Evolutionary conservation across 2,329 filamentous ascomycete species (phyloP).

Genomic region (Epichloe typhina): DNA sequence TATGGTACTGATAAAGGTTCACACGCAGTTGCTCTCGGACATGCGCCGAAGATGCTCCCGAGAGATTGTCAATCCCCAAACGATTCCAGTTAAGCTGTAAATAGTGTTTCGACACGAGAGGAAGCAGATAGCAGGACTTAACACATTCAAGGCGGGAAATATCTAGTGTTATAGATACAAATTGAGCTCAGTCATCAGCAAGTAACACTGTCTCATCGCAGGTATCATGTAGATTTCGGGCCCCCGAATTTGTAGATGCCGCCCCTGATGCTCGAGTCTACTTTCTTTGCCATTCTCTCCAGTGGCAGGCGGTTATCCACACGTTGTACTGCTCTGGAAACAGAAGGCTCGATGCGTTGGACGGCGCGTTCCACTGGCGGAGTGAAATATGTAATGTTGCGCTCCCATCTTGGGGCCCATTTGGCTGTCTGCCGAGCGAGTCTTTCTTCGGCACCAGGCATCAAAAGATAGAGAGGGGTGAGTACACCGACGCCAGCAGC

Average conservation of each 20-base stretch:
- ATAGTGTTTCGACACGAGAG: no score
- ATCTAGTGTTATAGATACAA: no score
- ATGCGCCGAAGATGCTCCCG: neutral
- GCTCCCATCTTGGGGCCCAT: constrained; percentile 48
- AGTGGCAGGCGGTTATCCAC: constrained; percentile 35
- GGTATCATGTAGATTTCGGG: constrained; percentile 5
- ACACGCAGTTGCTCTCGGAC: constrained; percentile 1
- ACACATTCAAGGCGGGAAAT: no score
- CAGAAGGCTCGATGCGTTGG: constrained; percentile 34
- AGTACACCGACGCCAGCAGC: constrained; percentile 40
- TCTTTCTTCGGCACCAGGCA: constrained; percentile 42
- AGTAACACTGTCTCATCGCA: no score
- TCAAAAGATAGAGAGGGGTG: constrained; percentile 43
- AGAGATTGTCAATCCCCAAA: neutral
- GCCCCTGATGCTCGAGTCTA: constrained; percentile 34
- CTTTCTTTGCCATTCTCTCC: constrained; percentile 34
- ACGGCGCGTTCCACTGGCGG: constrained; percentile 33
- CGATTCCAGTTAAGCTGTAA: no score
- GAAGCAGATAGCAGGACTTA: no score
- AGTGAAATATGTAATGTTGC: constrained; percentile 40
- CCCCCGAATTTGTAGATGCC: constrained; percentile 27
- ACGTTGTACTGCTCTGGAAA: constrained; percentile 30
- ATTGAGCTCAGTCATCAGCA: no score
- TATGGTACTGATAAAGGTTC: neutral
- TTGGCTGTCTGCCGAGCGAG: constrained; percentile 39